phyloP scores from a whole-genome alignment of 1,284 basidiomycete genomes.

The Cryptococcus sp. region DNA sequence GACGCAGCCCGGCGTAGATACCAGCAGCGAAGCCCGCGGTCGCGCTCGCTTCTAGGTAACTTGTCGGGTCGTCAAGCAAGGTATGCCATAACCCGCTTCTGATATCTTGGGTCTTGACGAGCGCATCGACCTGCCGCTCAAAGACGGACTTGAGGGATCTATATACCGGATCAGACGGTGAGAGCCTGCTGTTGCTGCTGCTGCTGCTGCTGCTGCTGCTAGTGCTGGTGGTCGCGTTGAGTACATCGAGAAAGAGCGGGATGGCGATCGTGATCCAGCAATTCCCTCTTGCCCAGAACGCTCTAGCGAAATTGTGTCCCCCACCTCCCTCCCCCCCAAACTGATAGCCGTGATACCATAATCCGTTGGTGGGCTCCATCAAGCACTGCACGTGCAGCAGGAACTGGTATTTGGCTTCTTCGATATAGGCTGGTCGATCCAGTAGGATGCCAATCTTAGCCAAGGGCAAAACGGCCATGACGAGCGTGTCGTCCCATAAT shows the following conservation, averaged over 20 bases:
- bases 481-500: conserved; percentile 65
- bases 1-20: conserved; percentile 60
- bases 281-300: conserved; percentile 67
- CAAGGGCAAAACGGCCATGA: conserved; percentile 60
- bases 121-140: conserved; percentile 60
- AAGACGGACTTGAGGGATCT: conserved; percentile 58
- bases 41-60: conserved; percentile 63
- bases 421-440: conserved; percentile 59
- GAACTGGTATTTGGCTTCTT: conserved; percentile 55
- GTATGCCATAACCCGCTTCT: conserved; percentile 64
- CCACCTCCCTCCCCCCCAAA: conserved; percentile 20
- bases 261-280: conserved; percentile 64
- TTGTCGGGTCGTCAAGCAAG: conserved; percentile 60
- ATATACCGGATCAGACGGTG: conserved; percentile 57
- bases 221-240: conserved; percentile 34
- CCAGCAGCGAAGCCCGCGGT: conserved; percentile 67
- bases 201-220: no score
- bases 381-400: conserved; percentile 39
- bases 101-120: conserved; percentile 59
- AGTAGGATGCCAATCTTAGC: conserved; percentile 64
- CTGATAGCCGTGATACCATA: conserved; percentile 54
- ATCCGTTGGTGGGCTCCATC: conserved; percentile 32
- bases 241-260: conserved; percentile 62
- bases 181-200: conserved; percentile 21
- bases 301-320: conserved; percentile 57